These are phyloP conservation scores for Solanum aculeatissimum DNA, from an alignment of 305 asterid genomes.

Conservation along the genomic window DNA sequence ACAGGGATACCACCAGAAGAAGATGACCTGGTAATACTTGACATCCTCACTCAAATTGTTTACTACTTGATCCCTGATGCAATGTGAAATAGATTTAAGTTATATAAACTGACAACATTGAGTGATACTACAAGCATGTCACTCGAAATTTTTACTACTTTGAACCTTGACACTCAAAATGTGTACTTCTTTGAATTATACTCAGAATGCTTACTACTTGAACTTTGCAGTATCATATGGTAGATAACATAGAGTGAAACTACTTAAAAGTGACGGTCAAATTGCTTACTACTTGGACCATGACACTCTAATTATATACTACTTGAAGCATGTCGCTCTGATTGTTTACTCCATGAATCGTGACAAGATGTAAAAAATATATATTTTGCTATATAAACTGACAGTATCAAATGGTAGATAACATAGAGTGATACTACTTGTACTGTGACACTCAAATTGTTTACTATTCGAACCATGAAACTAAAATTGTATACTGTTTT, in stretches of 20 bases:
- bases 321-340: neutral
- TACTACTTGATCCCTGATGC: neutral
- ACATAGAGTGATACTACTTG: neutral
- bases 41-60: neutral
- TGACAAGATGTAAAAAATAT: neutral
- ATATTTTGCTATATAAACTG: neutral
- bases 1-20: slow-evolving; percentile 58
- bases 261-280: neutral
- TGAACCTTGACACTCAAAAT: neutral
- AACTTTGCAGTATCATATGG: neutral
- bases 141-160: neutral
- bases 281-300: neutral
- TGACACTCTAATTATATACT: neutral
- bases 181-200: neutral
- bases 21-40: slow-evolving; percentile 62
- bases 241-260: neutral
- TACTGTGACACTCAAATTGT: neutral
- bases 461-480: neutral
- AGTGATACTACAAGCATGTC: neutral
- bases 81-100: neutral
- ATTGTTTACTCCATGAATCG: neutral
- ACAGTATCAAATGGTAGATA: neutral
- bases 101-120: neutral
- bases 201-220: neutral
- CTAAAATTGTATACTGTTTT: neutral